A percentile compares a stretch with the other conserved stretches of the same genome.
Conservation (phyloP, 257 asterid species). For the Osmanthus fragrans region DNA sequence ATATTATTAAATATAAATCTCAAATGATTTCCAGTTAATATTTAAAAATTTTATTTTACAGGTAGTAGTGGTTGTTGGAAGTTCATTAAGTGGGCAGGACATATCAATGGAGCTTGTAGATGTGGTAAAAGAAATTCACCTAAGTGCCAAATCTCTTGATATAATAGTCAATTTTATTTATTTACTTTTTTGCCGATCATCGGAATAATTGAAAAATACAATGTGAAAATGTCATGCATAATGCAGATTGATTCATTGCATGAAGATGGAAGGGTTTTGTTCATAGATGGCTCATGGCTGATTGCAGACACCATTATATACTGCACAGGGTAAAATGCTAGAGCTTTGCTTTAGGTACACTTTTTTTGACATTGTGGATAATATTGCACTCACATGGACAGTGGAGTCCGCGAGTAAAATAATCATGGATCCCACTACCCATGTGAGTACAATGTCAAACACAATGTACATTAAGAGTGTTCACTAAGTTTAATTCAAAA, state of each 20-base stretch:
- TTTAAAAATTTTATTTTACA: slow-evolving; percentile 11
- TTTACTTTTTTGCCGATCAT: not conserved
- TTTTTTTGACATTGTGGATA: no score
- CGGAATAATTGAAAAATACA: not conserved
- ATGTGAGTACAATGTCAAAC: no score
- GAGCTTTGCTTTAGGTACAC: no score
- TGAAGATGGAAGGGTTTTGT: slow-evolving; percentile 72
- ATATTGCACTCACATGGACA: no score
- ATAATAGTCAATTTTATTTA: no score
- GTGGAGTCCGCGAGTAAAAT: no score
- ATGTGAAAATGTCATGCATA: not conserved
- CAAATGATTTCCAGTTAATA: no score
- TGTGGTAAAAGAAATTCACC: slow-evolving; percentile 72
- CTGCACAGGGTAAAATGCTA: slow-evolving; percentile 72
- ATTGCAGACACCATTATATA: slow-evolving; percentile 78
- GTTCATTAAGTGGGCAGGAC: slow-evolving; percentile 81
- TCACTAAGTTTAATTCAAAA: no score
- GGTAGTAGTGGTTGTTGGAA: slow-evolving; percentile 93
- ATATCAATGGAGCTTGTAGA: slow-evolving; percentile 78
- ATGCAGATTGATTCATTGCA: slow-evolving; percentile 74
- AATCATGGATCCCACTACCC: no score
- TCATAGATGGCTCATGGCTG: slow-evolving; percentile 56
- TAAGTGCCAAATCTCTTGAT: slow-evolving; percentile 52
- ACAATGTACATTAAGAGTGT: no score
- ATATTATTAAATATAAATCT: no score